Base-by-base conservation (phyloP, 2,329 filamentous ascomycete species). In the Phaeophleospora eucalypticola region DNA sequence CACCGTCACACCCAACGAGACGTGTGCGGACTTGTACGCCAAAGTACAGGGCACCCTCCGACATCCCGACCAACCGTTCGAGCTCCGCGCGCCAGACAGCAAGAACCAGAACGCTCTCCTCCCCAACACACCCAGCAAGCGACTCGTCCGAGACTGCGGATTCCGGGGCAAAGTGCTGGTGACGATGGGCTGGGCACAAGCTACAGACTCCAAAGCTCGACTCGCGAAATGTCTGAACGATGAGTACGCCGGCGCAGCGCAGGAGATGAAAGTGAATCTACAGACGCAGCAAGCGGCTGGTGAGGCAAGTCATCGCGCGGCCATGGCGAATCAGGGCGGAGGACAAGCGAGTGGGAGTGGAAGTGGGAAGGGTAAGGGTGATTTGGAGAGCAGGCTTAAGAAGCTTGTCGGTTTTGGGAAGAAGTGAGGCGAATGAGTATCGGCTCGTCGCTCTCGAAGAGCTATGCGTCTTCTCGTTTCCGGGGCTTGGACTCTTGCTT, bases 21-120 rank as follows among this genome's bases (percentile, higher is more conserved):
- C 86, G 0, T 86, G 84, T 1, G 74, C 77, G 2, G 78, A 80
- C 41, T 72, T 98, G 1, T 89, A 97, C 68, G 72, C 75, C 12
- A 88, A 86, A 54, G 87, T 95, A 15, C 76, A 82, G 43, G 74
- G 74, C 36, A 81, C 91, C 51, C 83, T 98, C 66, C 78, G 81
- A 1, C 48, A 58, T 9, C 72, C 76, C 4, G 29, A 41, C 7
- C 68, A 74, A 2, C 78, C 87, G 53, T 97, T 97, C 66, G 79
- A 79, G 48, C 76, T 98, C 20, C 79, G 83, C 21, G 78, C 84
- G 39, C 76, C 82, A 0, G 79, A 79, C 12, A 68, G 71, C 20
- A 80, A 76, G 48, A 72, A 71, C 4, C 55, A 53, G 4, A 51
- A 58, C 15, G 46, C 53, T 18, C 52, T 44, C 8, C 24, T 64